Evolutionary conservation across 1,139 yeast genomes (phyloP).

Genomic region (Geotrichum cucujoidarum): DNA sequence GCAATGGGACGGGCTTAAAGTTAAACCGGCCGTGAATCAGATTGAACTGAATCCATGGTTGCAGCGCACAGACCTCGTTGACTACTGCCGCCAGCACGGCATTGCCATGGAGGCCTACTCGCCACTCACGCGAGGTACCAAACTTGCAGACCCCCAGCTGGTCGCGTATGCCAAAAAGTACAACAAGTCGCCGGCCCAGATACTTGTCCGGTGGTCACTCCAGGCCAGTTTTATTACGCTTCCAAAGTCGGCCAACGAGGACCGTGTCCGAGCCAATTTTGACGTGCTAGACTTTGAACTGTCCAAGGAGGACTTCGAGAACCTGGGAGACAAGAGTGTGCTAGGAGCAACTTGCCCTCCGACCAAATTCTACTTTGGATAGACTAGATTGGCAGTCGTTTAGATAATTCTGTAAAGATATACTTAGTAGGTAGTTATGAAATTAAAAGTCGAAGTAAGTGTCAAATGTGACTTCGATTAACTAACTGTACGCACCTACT

Average conservation of each 20-base stretch:
- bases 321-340: constrained; percentile 34
- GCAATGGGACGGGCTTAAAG: constrained; percentile 37
- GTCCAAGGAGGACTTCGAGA: constrained; percentile 35
- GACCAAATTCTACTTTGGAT: too few species aligned
- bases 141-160: constrained; percentile 48
- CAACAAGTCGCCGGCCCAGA: constrained; percentile 41
- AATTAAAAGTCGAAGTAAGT: too few species aligned
- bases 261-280: constrained; percentile 47
- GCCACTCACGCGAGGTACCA: constrained; percentile 63
- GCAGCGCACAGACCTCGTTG: constrained; percentile 49
- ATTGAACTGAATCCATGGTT: constrained; percentile 59
- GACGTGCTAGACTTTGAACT: constrained; percentile 49
- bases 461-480: too few species aligned
- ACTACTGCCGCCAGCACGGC: constrained; percentile 48
- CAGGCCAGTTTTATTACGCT: constrained; percentile 52
- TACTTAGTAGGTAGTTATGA: too few species aligned
- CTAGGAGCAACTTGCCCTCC: constrained; percentile 18
- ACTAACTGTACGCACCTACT: too few species aligned
- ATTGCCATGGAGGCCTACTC: constrained; percentile 64
- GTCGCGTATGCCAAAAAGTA: constrained; percentile 40
- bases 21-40: constrained; percentile 49
- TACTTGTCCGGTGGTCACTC: constrained; percentile 43
- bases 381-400: too few species aligned
- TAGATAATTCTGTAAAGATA: too few species aligned
- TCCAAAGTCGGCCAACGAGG: constrained; percentile 58